Base-by-base conservation (phyloP, 306 rosid genomes). In the Gastrolobium villosum region DNA sequence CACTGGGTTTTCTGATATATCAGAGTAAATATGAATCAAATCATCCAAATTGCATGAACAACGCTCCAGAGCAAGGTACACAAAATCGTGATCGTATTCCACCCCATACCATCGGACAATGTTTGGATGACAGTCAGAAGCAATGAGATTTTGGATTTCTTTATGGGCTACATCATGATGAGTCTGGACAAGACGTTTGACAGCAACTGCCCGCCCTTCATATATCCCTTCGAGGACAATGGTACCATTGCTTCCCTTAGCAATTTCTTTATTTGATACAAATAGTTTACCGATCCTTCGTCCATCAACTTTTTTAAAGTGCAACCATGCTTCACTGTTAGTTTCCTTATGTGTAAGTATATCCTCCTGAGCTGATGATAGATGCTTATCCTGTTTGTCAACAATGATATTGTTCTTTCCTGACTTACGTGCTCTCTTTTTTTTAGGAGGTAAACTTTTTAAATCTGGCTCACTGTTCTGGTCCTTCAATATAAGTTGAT, bases 171-270 rank as follows among this genome's bases (percentile, higher is more conserved):
- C 87, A 45, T 90, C 89, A 80, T 92, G 87, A 83, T 92, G 92
- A 83, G 88, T 73, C 64, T 80, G 83, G 32, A 92, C 91, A 80
- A 92, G 94, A 65, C 97, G 94, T 68, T 92, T 90, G 53, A 92
- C 92, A 77, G 97, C 97, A 70, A 92, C 95, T 11, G 60, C 70
- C 15, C 95, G 87, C 7, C 96, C 89, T 75, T 92, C 97, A 62
- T 90, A 90, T 32, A 65, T 65, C 81, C 97, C 97, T 82, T 90
- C 91, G 2, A 90, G 85, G 4, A 92, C 90, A 81, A 92, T 49
- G 1, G 97, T 92, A 14, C 96, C 97, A 37, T 92, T 90, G 68
- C 97, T 92, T 63, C 97, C 97, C 82, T 80, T 89, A 2, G 94
- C 93, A 48, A 92, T 92, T 85, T 89, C 91, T 50, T 52, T 86